Percentiles rank a stretch among this genome's conserved stretches.
These are phyloP conservation scores for Colletotrichum sublineola DNA, from an alignment of 2,329 filamentous ascomycete species.

Conservation along the genomic window DNA sequence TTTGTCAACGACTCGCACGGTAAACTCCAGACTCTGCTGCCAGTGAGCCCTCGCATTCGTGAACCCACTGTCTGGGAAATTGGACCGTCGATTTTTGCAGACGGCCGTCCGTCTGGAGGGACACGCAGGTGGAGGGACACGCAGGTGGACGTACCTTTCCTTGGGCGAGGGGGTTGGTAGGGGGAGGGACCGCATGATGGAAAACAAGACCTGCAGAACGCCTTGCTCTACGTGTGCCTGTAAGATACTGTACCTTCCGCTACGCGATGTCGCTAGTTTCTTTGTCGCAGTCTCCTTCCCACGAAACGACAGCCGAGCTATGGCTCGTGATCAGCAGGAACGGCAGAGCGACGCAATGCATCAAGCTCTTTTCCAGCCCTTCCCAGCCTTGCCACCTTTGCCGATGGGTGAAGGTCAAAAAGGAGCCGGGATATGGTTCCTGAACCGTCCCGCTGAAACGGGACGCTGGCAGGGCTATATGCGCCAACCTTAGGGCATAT, in stretches of 20 bases:
- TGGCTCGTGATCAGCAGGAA: slow-evolving; percentile 13
- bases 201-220: slow-evolving; percentile 1
- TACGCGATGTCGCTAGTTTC: background rate
- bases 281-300: background rate
- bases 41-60: background rate
- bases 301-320: background rate
- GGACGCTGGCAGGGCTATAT: slow-evolving; percentile 20
- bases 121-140: too few species aligned
- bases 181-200: background rate
- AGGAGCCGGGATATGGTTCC: slow-evolving; percentile 28
- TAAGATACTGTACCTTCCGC: background rate
- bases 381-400: slow-evolving; percentile 24
- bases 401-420: slow-evolving; percentile 18
- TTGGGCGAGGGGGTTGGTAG: too few species aligned
- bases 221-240: background rate
- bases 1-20: background rate
- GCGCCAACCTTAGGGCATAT: slow-evolving; percentile 30
- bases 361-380: background rate
- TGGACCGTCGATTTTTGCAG: background rate
- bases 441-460: slow-evolving; percentile 41
- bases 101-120: background rate
- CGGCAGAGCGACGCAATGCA: slow-evolving; percentile 8
- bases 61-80: background rate
- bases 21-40: slow-evolving; percentile 4
- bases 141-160: background rate